Base-by-base conservation (phyloP, 768 basidiomycete species). In the Phylloporus scabripes region DNA sequence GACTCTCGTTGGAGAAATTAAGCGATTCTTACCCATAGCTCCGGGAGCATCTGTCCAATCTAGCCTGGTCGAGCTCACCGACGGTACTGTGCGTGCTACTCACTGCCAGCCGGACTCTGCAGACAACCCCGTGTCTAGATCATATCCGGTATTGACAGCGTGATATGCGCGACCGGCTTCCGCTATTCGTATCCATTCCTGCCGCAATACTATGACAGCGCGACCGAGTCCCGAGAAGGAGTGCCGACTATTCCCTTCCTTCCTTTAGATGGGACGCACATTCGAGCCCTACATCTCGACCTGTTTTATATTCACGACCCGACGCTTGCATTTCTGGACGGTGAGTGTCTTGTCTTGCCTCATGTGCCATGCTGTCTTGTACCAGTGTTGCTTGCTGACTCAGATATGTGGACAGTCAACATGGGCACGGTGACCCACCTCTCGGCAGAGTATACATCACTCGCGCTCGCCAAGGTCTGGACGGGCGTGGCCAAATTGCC, bases 391-490 rank as follows among this genome's bases (percentile, higher is more conserved):
- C 8, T 23, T 23, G 9, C 31, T 8, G 4, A 7, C 18, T 1
- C 32, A 5, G 32, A 33, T 33, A 15, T 26, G 7, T 26, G 3
- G 24, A 26, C 5, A 15, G 32, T 15, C 14, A 4, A 5, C 20
- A 9, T 5, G 14, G 38, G 21, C 20, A 21, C 38, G 21, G 38
- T 39, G 38, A 11, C 38, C 12, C 5, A 55, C 40, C 10, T 32
- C 6, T 18, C 49, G 5, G 24, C 7, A 26, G 24, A 26, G 24
- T 26, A 26, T 7, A 7, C 24, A 26, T 26, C 24, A 8, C 45
- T 50, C 5, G 52, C 50, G 7, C 28, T 58, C 3, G 52, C 56
- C 34, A 58, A 55, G 31, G 56, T 55, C 21, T 59, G 56, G 53
- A 26, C 24, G 5, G 24, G 24, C 24, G 7, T 20, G 5, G 56